A percentile compares a stretch with the other conserved stretches of the same genome.
phyloP scores from a whole-genome alignment of 176 grass and related monocot genomes.

The Ananas comosus region DNA sequence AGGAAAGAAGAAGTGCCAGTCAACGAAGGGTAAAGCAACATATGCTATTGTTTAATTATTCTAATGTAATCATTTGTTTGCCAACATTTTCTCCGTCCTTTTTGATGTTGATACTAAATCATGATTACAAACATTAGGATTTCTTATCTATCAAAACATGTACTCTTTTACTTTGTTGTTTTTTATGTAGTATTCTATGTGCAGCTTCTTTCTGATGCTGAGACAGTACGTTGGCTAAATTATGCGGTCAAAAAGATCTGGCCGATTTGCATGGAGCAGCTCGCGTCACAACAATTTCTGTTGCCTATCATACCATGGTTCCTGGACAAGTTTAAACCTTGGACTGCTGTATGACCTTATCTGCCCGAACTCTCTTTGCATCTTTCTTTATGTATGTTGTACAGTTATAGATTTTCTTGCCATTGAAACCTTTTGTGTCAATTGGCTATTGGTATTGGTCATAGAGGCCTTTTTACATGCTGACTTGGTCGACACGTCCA shows the following conservation, averaged over 20 bases:
- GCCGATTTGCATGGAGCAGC: slow-evolving; percentile 93
- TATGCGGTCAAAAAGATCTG: slow-evolving; percentile 84
- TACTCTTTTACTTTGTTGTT: slow-evolving; percentile 11
- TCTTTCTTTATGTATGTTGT: neutral
- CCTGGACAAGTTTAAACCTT: slow-evolving; percentile 93
- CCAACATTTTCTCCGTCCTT: slow-evolving; percentile 10
- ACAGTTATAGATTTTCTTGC: neutral
- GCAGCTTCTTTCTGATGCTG: slow-evolving; percentile 86
- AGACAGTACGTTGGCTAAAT: slow-evolving; percentile 93
- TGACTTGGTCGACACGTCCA: too few relatives aligned
- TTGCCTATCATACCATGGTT: slow-evolving; percentile 91
- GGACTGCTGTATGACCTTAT: slow-evolving; percentile 53
- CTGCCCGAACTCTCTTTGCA: too few relatives aligned
- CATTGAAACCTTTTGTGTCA: neutral
- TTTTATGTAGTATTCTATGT: slow-evolving; percentile 33
- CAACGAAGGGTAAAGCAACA: slow-evolving; percentile 51
- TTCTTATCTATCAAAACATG: neutral
- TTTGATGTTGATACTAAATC: neutral
- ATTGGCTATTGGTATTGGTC: neutral
- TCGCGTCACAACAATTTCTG: slow-evolving; percentile 67
- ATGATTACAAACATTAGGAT: slow-evolving; percentile 1
- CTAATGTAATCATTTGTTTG: slow-evolving; percentile 12
- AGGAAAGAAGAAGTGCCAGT: slow-evolving; percentile 74
- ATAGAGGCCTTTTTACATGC: too few relatives aligned
- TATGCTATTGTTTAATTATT: slow-evolving; percentile 12